These are phyloP conservation scores for Dimocarpus longan DNA, from an alignment of 345 rosid species.

Conservation along the genomic window DNA sequence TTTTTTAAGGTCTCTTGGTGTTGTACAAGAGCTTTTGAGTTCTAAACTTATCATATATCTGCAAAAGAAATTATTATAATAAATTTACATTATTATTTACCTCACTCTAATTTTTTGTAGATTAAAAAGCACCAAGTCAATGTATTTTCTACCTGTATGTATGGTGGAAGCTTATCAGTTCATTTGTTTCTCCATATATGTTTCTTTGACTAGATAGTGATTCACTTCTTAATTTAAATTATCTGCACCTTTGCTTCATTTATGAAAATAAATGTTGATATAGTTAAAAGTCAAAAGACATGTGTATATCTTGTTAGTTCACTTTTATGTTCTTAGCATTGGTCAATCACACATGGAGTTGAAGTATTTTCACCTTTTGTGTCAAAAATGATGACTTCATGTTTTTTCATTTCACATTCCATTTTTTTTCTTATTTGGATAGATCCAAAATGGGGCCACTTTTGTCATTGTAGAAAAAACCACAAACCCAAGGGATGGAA, in stretches of 20 bases:
- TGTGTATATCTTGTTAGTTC: too few species aligned
- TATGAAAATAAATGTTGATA: not conserved
- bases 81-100: not conserved
- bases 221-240: not conserved
- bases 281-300: too few species aligned
- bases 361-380: conserved; percentile 16
- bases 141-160: not conserved
- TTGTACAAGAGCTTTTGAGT: not conserved
- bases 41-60: not conserved
- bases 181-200: not conserved
- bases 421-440: conserved; percentile 38
- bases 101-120: not conserved
- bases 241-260: conserved; percentile 1
- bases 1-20: not conserved
- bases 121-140: not conserved
- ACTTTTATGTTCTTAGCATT: conserved; percentile 9
- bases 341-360: conserved; percentile 20
- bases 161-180: not conserved
- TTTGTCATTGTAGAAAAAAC: conserved; percentile 88
- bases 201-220: not conserved
- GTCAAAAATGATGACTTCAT: conserved; percentile 23
- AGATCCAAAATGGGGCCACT: conserved; percentile 98
- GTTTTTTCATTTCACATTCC: conserved; percentile 34
- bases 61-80: not conserved
- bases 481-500: conserved; percentile 73